Evolutionary conservation across 345 rosid species (phyloP), one percentile per base, ranked within the genome.

Genomic region (Gossypium arboreum): DNA sequence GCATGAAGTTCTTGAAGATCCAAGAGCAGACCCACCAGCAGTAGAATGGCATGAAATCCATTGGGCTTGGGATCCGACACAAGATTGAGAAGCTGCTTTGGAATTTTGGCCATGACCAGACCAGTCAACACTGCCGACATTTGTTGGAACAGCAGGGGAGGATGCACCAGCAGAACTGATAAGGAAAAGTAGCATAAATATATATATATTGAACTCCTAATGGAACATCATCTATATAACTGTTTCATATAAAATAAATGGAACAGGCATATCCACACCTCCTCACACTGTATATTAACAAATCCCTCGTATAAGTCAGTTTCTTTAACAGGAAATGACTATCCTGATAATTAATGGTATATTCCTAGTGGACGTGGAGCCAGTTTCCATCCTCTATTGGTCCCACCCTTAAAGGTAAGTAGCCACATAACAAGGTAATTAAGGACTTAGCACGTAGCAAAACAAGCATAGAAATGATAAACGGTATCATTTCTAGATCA

Each of bases 91-190:
- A 16, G 80, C 86, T 2, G 86, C 88, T 80, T 88, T 91, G 69
- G 93, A 88, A 78, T 84, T 80, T 68, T 85, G 83, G 12, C 88
- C 97, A 62, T 83, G 92, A 68, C 91, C 88, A 68, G 91, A 79
- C 93, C 96, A 89, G 73, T 89, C 96, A 71, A 86, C 85, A 73
- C 93, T 85, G 39, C 97, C 89, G 73, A 83, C 84, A 84, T 90
- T 90, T 1, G 84, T 81, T 12, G 83, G 91, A 78, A 87, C 85
- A 75, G 92, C 94, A 72, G 93, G 96, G 45, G 99, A 95, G 3
- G 98, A 95, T 51, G 96, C 98, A 79, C 99, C 99, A 71, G 87
- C 99, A 79, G 98, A 96, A 77, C 99, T 94, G 85, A 68, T 47
- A 71, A 77, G 51, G 43, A 60, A 20, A 60, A 48, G 44, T 56